Base-by-base conservation (phyloP, 768 basidiomycete genomes). In the Neoboletus magnificus region DNA sequence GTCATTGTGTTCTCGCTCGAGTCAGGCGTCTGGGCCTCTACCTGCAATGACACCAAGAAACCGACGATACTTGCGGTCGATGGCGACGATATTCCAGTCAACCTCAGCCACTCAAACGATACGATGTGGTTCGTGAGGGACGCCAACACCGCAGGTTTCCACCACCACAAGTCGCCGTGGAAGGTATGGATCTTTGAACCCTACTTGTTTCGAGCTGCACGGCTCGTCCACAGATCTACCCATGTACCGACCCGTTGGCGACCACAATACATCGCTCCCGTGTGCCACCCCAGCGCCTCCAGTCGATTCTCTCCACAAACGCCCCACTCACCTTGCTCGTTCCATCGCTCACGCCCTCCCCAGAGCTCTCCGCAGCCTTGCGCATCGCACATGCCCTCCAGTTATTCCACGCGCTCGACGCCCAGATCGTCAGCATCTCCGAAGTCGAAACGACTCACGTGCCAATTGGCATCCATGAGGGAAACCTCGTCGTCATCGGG, bases 381-480 rank as follows among this genome's bases (percentile, higher is more conserved):
- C 78, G 92, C 13, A 71, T 94, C 23, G 83, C 86, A 3, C 83
- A 91, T 64, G 80, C 83, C 57, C 72, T 93, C 18, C 71, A 82
- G 32, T 63, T 82, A 0, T 91, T 87, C 69, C 87, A 91, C 64
- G 78, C 81, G 55, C 67, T 94, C 22, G 91, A 93, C 57, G 68
- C 82, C 0, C 79, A 83, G 46, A 83, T 95, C 42, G 84, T 48
- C 59, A 66, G 33, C 79, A 78, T 61, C 46, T 12, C 48, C 40
- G 69, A 71, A 37, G 22, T 60, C 58, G 60, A 58, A 78, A 75
- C 1, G 11, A 11, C 46, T 8, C 48, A 7, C 8, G 13, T 20
- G 8, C 12, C 22, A 2, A n/a, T 4, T 59, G 25, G 42, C 57
- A 47, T 54, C 20, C 44, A 59, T 5, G 37, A 67, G 18, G 79